phyloP scores from a whole-genome alignment of 495 filamentous ascomycete species.

The Hypoxylon fuscum region DNA sequence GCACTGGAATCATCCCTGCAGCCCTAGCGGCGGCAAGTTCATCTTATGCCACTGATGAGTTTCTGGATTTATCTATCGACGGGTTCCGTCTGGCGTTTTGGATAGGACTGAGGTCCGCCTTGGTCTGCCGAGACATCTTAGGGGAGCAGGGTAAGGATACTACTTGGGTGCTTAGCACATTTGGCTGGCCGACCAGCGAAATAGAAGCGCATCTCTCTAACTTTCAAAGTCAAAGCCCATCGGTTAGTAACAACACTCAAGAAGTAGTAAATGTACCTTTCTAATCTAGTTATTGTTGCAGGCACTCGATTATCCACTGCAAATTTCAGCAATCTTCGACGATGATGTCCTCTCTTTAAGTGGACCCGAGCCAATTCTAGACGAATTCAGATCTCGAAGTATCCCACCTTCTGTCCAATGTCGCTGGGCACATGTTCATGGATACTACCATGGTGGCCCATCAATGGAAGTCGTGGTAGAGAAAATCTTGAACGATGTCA shows the following conservation, averaged over 20 bases:
- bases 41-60: conserved; percentile 13
- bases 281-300: not conserved
- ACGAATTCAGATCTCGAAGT: conserved; percentile 8
- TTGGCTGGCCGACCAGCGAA: conserved; percentile 3
- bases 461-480: conserved; percentile 16
- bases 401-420: conserved; percentile 12
- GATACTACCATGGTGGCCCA: conserved; percentile 31
- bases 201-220: not conserved
- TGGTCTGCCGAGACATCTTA: conserved; percentile 4
- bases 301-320: not conserved
- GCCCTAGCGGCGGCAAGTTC: conserved; percentile 10
- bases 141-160: not conserved
- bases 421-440: conserved; percentile 25
- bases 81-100: conserved; percentile 20
- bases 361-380: conserved; percentile 2
- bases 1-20: conserved; percentile 20
- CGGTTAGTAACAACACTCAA: not conserved
- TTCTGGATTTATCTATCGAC: conserved; percentile 5
- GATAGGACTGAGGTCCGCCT: conserved; percentile 16
- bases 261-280: not conserved
- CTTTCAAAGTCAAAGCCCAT: not conserved
- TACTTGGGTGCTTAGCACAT: conserved; percentile 7
- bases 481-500: conserved; percentile 20
- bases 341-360: conserved; percentile 12
- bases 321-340: conserved; percentile 6